Evolutionary conservation across 176 grass and related monocot species (phyloP).

Genomic region (Panicum miliaceum): DNA sequence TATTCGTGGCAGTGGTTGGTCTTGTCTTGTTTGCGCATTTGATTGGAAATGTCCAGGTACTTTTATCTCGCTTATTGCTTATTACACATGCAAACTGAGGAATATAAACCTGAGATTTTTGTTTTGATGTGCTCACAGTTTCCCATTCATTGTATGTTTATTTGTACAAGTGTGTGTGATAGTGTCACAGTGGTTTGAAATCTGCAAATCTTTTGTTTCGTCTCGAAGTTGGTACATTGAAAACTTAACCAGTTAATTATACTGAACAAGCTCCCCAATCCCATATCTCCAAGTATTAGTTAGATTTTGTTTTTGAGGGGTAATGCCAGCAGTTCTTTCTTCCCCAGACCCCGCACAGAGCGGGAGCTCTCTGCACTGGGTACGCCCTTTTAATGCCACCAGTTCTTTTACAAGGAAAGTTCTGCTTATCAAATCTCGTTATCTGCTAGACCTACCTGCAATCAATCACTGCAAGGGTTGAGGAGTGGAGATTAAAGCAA

Average conservation of each 20-base stretch:
- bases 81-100: not conserved
- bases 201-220: not conserved
- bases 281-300: constrained; percentile 24
- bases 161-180: not conserved
- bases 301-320: constrained; percentile 13
- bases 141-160: not conserved
- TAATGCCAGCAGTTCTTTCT: not conserved
- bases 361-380: too few species aligned
- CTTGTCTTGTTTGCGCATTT: constrained; percentile 92
- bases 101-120: constrained; percentile 12
- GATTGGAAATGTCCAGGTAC: constrained; percentile 98
- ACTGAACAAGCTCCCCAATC: not conserved
- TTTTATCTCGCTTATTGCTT: constrained; percentile 14
- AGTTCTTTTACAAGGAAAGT: constrained; percentile 19
- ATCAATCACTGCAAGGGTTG: constrained; percentile 90
- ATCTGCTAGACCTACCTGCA: constrained; percentile 88
- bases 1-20: constrained; percentile 82
- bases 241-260: not conserved
- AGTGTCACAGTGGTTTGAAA: not conserved
- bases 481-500: constrained; percentile 95
- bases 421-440: constrained; percentile 30
- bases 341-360: too few species aligned
- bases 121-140: not conserved
- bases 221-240: not conserved
- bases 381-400: not conserved